Percentiles rank a stretch among this genome's conserved stretches.
phyloP scores from a whole-genome alignment of 306 rosid genomes.

The Acacia acuminata region DNA sequence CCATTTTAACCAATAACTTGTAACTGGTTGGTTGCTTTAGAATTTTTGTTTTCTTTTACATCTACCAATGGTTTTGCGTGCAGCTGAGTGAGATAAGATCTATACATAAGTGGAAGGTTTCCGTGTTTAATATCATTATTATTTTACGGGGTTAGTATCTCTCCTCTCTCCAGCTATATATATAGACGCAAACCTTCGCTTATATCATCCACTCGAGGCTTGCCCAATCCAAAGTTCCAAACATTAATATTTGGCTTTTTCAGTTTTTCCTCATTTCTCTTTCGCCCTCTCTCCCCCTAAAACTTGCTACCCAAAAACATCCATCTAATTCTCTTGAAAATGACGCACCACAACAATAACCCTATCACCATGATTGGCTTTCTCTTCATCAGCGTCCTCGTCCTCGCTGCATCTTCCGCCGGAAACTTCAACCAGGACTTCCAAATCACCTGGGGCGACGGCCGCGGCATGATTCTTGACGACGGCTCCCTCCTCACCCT shows the following conservation, averaged over 20 bases:
- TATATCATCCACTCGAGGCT: not conserved
- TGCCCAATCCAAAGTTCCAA: not conserved
- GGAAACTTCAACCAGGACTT: constrained; percentile 55
- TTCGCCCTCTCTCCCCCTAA: not conserved
- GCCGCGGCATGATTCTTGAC: constrained; percentile 49
- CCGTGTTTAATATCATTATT: too few relatives aligned
- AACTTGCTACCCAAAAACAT: too few relatives aligned
- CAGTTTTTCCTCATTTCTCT: too few relatives aligned
- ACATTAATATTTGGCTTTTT: too few relatives aligned
- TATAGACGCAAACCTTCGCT: not conserved
- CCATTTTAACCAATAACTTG: too few relatives aligned
- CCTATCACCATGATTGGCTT: not conserved
- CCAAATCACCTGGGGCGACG: constrained; percentile 67
- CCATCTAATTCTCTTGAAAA: not conserved
- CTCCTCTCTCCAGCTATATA: not conserved
- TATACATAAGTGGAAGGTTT: too few relatives aligned
- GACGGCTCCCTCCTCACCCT: constrained; percentile 45
- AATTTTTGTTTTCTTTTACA: too few relatives aligned
- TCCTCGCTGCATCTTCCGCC: constrained; percentile 27
- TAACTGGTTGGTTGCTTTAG: too few relatives aligned
- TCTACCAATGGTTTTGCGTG: too few relatives aligned
- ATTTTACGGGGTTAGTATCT: too few relatives aligned
- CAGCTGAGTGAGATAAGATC: too few relatives aligned
- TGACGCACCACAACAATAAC: not conserved
- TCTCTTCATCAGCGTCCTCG: constrained; percentile 9